Percentiles rank a stretch among this genome's conserved stretches.
Evolutionary conservation across 768 basidiomycete species (phyloP).

Genomic region (Termitomyces sp.): DNA sequence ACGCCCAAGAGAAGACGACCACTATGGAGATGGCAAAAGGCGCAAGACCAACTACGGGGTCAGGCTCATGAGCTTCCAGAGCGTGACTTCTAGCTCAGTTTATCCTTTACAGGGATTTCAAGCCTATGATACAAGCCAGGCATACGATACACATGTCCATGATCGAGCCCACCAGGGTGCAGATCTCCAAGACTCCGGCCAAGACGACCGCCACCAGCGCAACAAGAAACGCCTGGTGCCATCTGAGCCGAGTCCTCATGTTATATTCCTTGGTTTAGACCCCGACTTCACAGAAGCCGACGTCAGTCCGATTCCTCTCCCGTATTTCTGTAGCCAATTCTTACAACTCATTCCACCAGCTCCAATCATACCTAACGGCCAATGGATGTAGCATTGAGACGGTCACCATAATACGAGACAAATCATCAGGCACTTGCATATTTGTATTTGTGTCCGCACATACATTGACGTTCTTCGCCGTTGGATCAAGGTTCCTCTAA

Average conservation of each 20-base stretch:
- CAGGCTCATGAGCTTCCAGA: neutral
- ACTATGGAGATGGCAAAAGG: constrained; percentile 66
- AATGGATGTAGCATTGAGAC: constrained; percentile 76
- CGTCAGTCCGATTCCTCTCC: constrained; percentile 53
- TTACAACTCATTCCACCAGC: constrained; percentile 51
- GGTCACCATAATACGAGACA: constrained; percentile 94
- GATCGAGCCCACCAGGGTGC: constrained; percentile 25
- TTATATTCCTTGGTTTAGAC: constrained; percentile 93
- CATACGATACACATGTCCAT: constrained; percentile 39
- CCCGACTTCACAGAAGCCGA: constrained; percentile 90
- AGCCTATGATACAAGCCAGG: constrained; percentile 45
- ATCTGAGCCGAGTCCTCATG: constrained; percentile 85
- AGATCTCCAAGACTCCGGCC: constrained; percentile 41
- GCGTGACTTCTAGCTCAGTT: neutral
- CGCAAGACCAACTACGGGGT: constrained; percentile 74
- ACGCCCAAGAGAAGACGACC: constrained; percentile 64
- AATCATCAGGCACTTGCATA: constrained; percentile 91
- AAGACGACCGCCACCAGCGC: constrained; percentile 47
- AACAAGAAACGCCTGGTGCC: constrained; percentile 74
- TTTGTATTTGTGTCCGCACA: constrained; percentile 65
- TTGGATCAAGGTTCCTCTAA: constrained; percentile 87
- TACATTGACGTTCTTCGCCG: constrained; percentile 69
- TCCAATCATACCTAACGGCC: constrained; percentile 71
- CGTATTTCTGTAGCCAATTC: constrained; percentile 25
- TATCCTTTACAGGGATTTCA: constrained; percentile 22